These are phyloP conservation scores for Rhizopogon salebrosus DNA, from an alignment of 768 basidiomycete genomes.

Conservation along the genomic window DNA sequence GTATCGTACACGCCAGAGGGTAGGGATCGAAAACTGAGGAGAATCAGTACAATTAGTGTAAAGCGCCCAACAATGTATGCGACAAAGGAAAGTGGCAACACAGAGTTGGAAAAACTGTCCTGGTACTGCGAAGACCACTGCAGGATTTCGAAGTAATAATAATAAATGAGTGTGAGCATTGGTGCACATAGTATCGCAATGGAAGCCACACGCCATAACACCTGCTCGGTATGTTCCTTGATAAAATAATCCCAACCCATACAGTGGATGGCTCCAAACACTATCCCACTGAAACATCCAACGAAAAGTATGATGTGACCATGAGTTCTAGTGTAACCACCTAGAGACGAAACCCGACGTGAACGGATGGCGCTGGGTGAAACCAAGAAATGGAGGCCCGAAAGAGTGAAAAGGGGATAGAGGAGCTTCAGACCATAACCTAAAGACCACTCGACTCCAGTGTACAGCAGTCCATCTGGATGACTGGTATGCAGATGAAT, in stretches of 20 bases:
- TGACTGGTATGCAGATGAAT: background rate
- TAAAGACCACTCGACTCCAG: no score
- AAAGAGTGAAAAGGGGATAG: background rate
- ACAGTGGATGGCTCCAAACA: no score
- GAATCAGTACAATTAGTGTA: slow-evolving; percentile 7
- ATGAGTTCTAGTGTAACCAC: background rate
- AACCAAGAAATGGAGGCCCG: background rate
- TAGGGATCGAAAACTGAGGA: no score
- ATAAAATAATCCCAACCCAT: no score
- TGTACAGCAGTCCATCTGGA: no score
- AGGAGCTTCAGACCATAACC: background rate
- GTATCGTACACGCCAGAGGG: no score
- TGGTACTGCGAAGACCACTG: no score
- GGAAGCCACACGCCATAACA: no score
- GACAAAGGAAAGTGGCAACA: background rate
- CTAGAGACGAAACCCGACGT: background rate
- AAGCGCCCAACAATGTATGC: slow-evolving; percentile 10
- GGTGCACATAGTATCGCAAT: slow-evolving; percentile 5
- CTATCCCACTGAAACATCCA: slow-evolving; percentile 2
- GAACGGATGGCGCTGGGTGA: background rate
- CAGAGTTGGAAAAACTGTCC: no score
- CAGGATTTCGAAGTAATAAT: no score
- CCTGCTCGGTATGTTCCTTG: no score
- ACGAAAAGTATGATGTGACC: background rate
- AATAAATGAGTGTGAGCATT: no score